Percentiles rank a stretch among this genome's conserved stretches.
These are phyloP conservation scores for Musa acuminata DNA, from an alignment of 176 grass and related monocot species.

Conservation along the genomic window DNA sequence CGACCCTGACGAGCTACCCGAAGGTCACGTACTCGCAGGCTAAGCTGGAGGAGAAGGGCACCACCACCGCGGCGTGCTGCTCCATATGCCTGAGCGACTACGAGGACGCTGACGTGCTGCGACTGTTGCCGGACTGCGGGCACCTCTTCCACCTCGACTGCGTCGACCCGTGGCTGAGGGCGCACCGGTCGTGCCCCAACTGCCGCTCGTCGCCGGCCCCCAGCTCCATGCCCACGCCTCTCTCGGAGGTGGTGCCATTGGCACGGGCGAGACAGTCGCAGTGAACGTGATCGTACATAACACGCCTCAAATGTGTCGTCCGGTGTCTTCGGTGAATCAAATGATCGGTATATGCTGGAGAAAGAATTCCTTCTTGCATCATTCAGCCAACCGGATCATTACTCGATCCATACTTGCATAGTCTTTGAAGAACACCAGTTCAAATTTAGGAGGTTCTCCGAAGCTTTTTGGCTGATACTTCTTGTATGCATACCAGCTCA, in stretches of 20 bases:
- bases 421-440: no score
- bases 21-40: slow-evolving; percentile 19
- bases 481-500: no score
- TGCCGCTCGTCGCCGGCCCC: slow-evolving; percentile 28
- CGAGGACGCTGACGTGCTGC: slow-evolving; percentile 25
- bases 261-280: slow-evolving; percentile 16
- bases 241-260: not conserved
- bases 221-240: not conserved
- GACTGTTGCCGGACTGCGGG: slow-evolving; percentile 26
- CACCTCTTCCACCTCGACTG: slow-evolving; percentile 43
- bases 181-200: slow-evolving; percentile 30
- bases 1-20: slow-evolving; percentile 10
- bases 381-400: no score
- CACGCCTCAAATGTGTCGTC: no score
- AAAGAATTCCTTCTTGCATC: no score
- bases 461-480: no score
- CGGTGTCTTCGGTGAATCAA: no score
- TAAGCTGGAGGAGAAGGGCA: not conserved
- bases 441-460: no score
- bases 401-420: no score
- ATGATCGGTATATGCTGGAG: no score
- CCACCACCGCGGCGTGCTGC: not conserved
- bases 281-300: no score
- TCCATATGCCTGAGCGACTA: slow-evolving; percentile 32
- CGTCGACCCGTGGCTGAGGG: slow-evolving; percentile 40